Base-by-base conservation (phyloP, 768 basidiomycete genomes). In the Daedalea quercina region DNA sequence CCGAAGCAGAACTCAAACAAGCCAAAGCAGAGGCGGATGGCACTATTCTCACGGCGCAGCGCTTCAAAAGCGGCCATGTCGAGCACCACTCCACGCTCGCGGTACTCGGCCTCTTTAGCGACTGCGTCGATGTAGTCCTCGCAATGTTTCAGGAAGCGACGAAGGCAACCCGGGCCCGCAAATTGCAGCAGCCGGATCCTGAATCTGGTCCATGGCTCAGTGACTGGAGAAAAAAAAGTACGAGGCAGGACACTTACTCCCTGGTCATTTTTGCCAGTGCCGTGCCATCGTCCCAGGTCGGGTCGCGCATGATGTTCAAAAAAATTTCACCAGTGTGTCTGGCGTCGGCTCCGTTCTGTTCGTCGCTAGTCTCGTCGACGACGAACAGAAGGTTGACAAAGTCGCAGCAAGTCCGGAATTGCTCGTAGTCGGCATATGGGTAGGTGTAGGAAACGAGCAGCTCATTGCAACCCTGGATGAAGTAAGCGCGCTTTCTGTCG, bases 1-100 rank as follows among this genome's bases (percentile, higher is more conserved):
- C 79, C 81, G 50, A 82, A 75, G 43, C 74, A 77, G 54, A 80
- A 84, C 59, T 85, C 84, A 51, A 83, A 74, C 23, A 88, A 75
- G 31, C 78, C 77, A 60, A 82, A 85, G 66, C 82, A 85, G 45
- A 82, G 73, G 12, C 80, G 75, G 60, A 83, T 79, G 43, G 82
- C 85, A 64, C 84, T 86, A 65, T 83, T 87, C 62, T 86, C 81
- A 44, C 85, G 76, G 37, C 85, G 83, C 54, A 85, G 75, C 6
- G 73, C 60, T 50, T 78, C 71, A 67, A 80, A 87, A 1, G 75
- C 67, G 17, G 74, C 69, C 53, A 82, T 62, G 62, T 75, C 74
- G 34, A 86, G 77, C 43, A 87, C 75, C 51, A 78, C 65, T 40
- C 76, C 77, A 47, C 67, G 69, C 61, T 85, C 82, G 46, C 84